Evolutionary conservation across 2,329 filamentous ascomycete genomes (phyloP).

Genomic region (Diaporthe sp.): DNA sequence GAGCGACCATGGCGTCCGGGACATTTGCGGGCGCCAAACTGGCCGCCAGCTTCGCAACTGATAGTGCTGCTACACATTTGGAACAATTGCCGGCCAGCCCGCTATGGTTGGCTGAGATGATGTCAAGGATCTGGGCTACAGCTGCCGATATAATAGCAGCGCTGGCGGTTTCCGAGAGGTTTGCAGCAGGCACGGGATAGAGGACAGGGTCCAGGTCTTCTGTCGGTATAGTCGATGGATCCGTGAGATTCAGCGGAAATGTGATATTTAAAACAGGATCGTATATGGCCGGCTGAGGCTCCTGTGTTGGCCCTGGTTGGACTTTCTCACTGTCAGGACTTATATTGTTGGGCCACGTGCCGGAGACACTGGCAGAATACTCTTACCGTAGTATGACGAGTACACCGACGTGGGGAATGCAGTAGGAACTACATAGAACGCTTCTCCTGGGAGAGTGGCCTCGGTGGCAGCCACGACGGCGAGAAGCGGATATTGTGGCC

Average conservation of each 20-base stretch:
- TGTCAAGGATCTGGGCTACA: slow-evolving; percentile 59
- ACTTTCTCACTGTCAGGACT: slow-evolving; percentile 43
- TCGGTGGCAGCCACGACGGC: slow-evolving; percentile 35
- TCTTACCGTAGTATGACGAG: slow-evolving; percentile 62
- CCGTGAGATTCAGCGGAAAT: slow-evolving; percentile 67
- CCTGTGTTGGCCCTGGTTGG: slow-evolving; percentile 49
- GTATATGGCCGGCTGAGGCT: slow-evolving; percentile 58
- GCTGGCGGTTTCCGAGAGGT: slow-evolving; percentile 57
- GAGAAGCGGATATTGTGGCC: slow-evolving; percentile 37
- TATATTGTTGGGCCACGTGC: neutral
- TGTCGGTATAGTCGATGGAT: slow-evolving; percentile 65
- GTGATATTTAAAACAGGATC: slow-evolving; percentile 69
- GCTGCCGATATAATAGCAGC: slow-evolving; percentile 59
- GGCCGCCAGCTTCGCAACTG: slow-evolving; percentile 64
- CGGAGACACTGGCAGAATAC: neutral
- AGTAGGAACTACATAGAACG: slow-evolving; percentile 57
- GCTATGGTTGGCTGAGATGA: slow-evolving; percentile 56
- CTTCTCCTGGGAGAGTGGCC: slow-evolving; percentile 49
- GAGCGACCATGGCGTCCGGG: slow-evolving; percentile 63
- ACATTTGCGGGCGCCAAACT: slow-evolving; percentile 62
- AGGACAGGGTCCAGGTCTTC: slow-evolving; percentile 63
- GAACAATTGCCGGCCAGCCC: slow-evolving; percentile 60
- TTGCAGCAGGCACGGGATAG: slow-evolving; percentile 62
- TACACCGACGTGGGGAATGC: slow-evolving; percentile 66
- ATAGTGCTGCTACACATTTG: slow-evolving; percentile 66